Conservation (phyloP, 1,139 yeast species). For the Meyerozyma elateridarum region DNA sequence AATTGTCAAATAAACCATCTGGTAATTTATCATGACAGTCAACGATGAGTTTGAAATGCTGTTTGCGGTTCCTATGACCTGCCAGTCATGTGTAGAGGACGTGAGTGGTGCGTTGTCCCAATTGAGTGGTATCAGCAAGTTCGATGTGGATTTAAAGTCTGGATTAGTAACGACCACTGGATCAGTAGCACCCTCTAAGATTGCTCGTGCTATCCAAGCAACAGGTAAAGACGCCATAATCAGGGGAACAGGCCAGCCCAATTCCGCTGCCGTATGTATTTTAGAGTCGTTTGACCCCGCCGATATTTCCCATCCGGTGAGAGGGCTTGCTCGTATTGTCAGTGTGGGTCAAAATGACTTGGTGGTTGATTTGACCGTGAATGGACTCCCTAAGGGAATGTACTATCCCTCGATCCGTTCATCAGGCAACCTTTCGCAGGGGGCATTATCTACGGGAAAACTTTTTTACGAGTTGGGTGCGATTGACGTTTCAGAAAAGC, state of each 20-base stretch:
- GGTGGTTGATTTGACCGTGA: slow-evolving; percentile 73
- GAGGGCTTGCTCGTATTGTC: slow-evolving; percentile 87
- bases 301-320: slow-evolving; percentile 56
- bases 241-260: slow-evolving; percentile 84
- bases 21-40: slow-evolving; percentile 3
- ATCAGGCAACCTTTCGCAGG: slow-evolving; percentile 72
- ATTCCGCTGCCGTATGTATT: slow-evolving; percentile 89
- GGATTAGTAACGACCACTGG: slow-evolving; percentile 66
- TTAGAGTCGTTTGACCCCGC: slow-evolving; percentile 62
- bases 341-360: slow-evolving; percentile 48
- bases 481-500: slow-evolving; percentile 35
- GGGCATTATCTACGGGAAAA: slow-evolving; percentile 67
- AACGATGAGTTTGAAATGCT: slow-evolving; percentile 44
- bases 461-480: slow-evolving; percentile 44
- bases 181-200: slow-evolving; percentile 60
- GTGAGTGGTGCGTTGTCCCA: slow-evolving; percentile 49
- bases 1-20: too few species aligned
- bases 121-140: slow-evolving; percentile 42
- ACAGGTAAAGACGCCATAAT: slow-evolving; percentile 87
- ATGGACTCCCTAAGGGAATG: slow-evolving; percentile 59
- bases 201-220: slow-evolving; percentile 59
- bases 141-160: slow-evolving; percentile 47
- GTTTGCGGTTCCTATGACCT: slow-evolving; percentile 76
- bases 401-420: slow-evolving; percentile 67
- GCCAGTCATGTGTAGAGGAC: slow-evolving; percentile 63